These are phyloP conservation scores for Ganoderma resinaceum DNA, from an alignment of 1,284 basidiomycete genomes.

Conservation along the genomic window DNA sequence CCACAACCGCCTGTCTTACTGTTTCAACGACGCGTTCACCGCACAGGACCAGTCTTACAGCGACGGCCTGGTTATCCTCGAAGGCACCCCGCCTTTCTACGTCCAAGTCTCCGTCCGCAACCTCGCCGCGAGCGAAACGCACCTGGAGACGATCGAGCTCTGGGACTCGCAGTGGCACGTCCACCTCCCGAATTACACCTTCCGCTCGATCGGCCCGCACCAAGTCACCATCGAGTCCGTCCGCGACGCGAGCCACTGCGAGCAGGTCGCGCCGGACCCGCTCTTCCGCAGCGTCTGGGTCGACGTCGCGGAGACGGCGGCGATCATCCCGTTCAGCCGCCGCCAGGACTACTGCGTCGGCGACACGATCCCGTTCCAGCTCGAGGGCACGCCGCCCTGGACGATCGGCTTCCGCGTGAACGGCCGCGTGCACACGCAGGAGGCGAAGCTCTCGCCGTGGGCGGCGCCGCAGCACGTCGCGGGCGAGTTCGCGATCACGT, in stretches of 20 bases:
- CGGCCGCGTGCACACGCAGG: constrained; percentile 76
- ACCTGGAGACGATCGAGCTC: constrained; percentile 64
- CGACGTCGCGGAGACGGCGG: constrained; percentile 94
- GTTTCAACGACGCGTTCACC: constrained; percentile 73
- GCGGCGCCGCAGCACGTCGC: constrained; percentile 82
- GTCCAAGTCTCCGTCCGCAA: constrained; percentile 81
- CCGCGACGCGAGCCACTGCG: constrained; percentile 82
- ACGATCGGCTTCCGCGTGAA: constrained; percentile 90
- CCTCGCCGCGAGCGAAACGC: constrained; percentile 70
- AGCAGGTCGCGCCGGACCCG: constrained; percentile 72
- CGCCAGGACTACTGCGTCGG: constrained; percentile 90
- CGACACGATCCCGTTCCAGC: constrained; percentile 88
- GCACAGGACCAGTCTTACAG: constrained; percentile 56
- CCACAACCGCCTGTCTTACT: constrained; percentile 73
- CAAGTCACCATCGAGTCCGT: constrained; percentile 80
- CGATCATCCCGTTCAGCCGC: constrained; percentile 85
- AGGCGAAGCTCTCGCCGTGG: constrained; percentile 83
- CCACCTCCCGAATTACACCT: constrained; percentile 74
- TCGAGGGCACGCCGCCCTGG: constrained; percentile 98
- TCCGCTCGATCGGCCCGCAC: constrained; percentile 83
- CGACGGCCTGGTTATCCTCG: constrained; percentile 69
- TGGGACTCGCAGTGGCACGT: constrained; percentile 77
- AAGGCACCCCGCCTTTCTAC: constrained; percentile 90
- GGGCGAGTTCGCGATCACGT: constrained; percentile 84
- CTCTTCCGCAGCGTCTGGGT: constrained; percentile 73